Conservation (phyloP, 2,329 filamentous ascomycete genomes). For the Cladophialophora carrionii region DNA sequence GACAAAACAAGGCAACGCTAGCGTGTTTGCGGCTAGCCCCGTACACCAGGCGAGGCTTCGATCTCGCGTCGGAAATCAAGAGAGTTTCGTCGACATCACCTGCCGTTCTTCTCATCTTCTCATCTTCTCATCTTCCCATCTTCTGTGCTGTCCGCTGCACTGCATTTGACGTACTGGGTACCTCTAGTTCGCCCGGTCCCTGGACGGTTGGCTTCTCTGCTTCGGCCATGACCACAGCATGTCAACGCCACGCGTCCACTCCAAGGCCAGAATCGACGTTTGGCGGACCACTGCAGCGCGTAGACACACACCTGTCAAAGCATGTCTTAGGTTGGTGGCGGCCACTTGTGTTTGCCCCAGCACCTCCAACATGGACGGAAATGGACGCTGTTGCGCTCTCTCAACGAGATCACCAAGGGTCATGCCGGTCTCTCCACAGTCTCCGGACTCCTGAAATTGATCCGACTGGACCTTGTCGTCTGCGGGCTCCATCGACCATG, state of each 20-base stretch:
- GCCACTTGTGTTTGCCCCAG: background rate
- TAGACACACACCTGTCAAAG: background rate
- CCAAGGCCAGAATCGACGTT: background rate
- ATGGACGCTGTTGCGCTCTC: background rate
- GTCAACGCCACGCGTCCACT: background rate
- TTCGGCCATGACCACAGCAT: background rate
- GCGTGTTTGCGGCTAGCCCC: background rate
- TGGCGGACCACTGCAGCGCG: background rate
- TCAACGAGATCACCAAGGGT: constrained; percentile 9
- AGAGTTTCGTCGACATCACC: background rate
- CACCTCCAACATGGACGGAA: background rate
- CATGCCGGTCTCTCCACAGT: constrained; percentile 17
- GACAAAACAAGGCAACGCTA: background rate
- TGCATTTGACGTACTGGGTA: background rate
- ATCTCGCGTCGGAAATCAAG: constrained; percentile 20
- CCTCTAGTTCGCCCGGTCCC: background rate
- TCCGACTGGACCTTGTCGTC: constrained; percentile 14
- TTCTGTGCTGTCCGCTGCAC: background rate
- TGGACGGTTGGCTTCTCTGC: background rate
- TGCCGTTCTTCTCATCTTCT: background rate
- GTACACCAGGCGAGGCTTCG: background rate
- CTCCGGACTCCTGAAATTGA: constrained; percentile 19
- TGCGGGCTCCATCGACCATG: background rate
- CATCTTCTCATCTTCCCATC: background rate
- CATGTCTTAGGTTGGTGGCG: constrained; percentile 4